Evolutionary conservation across 2,329 filamentous ascomycete genomes (phyloP).

Genomic region (Talaromyces sp.): DNA sequence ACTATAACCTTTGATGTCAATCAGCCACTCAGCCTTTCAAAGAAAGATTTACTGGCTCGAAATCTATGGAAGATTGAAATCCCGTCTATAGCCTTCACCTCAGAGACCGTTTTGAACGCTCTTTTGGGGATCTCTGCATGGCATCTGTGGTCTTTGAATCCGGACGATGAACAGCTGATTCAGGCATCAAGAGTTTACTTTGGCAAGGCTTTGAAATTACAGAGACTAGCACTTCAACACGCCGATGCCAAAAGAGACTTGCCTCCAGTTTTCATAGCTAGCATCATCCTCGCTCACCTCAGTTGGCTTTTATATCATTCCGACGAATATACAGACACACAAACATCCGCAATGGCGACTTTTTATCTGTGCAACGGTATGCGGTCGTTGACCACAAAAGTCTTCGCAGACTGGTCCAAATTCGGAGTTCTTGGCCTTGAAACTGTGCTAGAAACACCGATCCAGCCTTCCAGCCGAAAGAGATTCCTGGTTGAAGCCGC

Average conservation of each 20-base stretch:
- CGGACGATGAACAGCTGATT: neutral
- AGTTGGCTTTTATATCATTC: slow-evolving; percentile 15
- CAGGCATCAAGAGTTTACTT: slow-evolving; percentile 4
- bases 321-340: neutral
- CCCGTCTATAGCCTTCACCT: slow-evolving; percentile 13
- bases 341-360: neutral
- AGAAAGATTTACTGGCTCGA: neutral
- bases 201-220: slow-evolving; percentile 9
- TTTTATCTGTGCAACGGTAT: slow-evolving; percentile 11
- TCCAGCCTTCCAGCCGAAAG: neutral
- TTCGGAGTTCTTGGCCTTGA: neutral
- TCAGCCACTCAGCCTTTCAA: neutral
- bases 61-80: slow-evolving; percentile 13
- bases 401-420: slow-evolving; percentile 3
- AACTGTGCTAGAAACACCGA: neutral
- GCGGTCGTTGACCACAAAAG: neutral
- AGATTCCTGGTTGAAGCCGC: neutral
- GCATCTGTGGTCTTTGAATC: slow-evolving; percentile 17
- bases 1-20: neutral
- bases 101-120: slow-evolving; percentile 13
- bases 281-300: slow-evolving; percentile 13
- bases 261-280: slow-evolving; percentile 6
- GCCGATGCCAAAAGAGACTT: neutral
- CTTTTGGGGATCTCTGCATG: slow-evolving; percentile 16
- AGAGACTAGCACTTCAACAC: slow-evolving; percentile 8